Evolutionary conservation across 73 alveolate genomes (phyloP), one percentile per base, ranked within the genome.

Genomic region (Stentor coeruleus): DNA sequence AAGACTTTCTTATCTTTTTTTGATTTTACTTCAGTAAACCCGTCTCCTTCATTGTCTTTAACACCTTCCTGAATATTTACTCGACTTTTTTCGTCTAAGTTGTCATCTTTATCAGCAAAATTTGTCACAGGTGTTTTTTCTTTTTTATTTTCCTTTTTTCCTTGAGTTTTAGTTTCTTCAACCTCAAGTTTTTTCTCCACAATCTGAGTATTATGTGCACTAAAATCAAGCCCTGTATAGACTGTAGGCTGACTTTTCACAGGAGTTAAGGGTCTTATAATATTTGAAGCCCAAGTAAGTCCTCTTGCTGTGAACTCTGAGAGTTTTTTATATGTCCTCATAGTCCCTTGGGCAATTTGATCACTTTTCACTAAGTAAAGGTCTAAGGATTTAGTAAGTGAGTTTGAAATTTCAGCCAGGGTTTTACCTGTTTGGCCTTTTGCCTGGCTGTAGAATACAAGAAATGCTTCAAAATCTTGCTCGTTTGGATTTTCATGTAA

Each of bases 1-100:
- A 11, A 11, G 28, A 26, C 79, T 26, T 33, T 33, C 79, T 66
- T 66, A 28, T 80, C 81, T 80, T 42, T 90, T 87, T 83, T 89
- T 88, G 40, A 77, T 87, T 57, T 31, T 31, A 20, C 60, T 49
- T 49, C 73, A 20, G 15, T 57, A 57, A 31, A 31, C 0, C 35
- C 15, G 15, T 57, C 73, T 2, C 28, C 73, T 57, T 57, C 73
- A 0, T 57, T 31, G 15, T 57, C 73, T n/a, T n/a, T n/a, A n/a
- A n/a, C n/a, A n/a, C n/a, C n/a, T n/a, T n/a, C n/a, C n/a, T n/a
- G n/a, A n/a, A n/a, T n/a, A n/a, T n/a, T n/a, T n/a, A n/a, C n/a
- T n/a, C n/a, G n/a, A n/a, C n/a, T n/a, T n/a, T n/a, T n/a, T n/a
- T 49, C 66, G 6, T 49, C 66, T 49, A 20, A 49, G 66, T 49